Evolutionary conservation across 768 basidiomycete species (phyloP).

Genomic region (Lactarius quietus): DNA sequence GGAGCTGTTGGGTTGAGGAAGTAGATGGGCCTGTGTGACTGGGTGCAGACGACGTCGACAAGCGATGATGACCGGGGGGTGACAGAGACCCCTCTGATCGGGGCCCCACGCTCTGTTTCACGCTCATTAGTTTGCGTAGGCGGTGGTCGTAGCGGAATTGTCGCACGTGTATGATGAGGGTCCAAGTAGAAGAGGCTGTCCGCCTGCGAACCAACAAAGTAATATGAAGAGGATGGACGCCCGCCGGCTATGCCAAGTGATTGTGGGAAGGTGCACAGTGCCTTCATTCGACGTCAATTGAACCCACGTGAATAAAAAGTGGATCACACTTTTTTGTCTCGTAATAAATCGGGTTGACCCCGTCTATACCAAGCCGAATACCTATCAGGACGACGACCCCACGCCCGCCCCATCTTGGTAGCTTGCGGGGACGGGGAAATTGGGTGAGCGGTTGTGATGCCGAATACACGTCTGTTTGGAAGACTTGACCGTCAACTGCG

Average conservation of each 20-base stretch:
- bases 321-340: constrained; percentile 51
- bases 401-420: constrained; percentile 65
- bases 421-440: constrained; percentile 30
- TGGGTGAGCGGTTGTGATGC: constrained; percentile 49
- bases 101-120: constrained; percentile 4
- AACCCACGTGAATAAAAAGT: no score
- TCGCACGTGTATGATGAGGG: no score
- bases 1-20: constrained; percentile 57
- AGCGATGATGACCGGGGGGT: constrained; percentile 28
- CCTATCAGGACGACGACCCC: constrained; percentile 87
- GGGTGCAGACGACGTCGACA: constrained; percentile 31
- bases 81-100: constrained; percentile 8
- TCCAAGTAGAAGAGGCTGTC: no score
- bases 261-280: no score
- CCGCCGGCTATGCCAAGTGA: constrained; percentile 96
- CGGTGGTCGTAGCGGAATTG: constrained; percentile 63
- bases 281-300: no score
- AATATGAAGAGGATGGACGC: no score
- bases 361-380: constrained; percentile 85
- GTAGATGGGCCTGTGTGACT: constrained; percentile 32
- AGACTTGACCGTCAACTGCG: constrained; percentile 79
- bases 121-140: constrained; percentile 30
- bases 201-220: no score
- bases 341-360: constrained; percentile 96
- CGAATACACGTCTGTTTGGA: constrained; percentile 79